Base-by-base conservation (phyloP, 2,329 filamentous ascomycete species). In the Ophiostoma ulmi region DNA sequence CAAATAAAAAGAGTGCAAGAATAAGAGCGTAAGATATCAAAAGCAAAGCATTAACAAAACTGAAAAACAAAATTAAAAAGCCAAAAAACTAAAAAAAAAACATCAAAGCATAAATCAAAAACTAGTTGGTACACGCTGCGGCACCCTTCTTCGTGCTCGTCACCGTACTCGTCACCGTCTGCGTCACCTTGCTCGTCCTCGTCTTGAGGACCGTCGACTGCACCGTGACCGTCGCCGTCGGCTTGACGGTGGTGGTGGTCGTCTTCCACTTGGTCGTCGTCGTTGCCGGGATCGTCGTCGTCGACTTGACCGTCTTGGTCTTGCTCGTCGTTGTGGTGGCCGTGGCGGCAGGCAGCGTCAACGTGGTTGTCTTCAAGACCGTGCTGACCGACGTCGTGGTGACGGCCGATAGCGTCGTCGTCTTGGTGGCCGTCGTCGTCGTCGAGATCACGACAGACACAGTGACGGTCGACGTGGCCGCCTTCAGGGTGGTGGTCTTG, bases 181-280 rank as follows among this genome's bases (percentile, higher is more conserved):
- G 11, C 8, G 52, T 58, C 52, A 58, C 52, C 52, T 58, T 26
- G 22, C 52, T n/a, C 41, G 66, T 68, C 22, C 41, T 68, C 41
- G 41, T 17, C 66, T 55, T 68, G 10, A 48, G 35, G 14, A 10
- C 31, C 5, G 31, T 31, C 66, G 66, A 68, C 41, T 36, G 26
- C 41, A 36, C 41, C 22, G 66, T 68, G 3, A 31, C 17, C 13
- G 66, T 68, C 14, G 52, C 4, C 10, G n/a, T 13, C n/a, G 52
- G 10, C 52, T 58, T 26, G 1, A 58, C 22, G n/a, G 52, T 58
- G 3, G 22, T 26, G 1, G 52, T 58, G 7, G 52, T 31, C n/a
- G 52, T 58, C 22, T 58, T 58, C 52, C 52, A 58, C 52, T 58
- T 58, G 52, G 52, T 58, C n/a, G 22, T 22, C 8, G 52, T 58